Evolutionary conservation across 2,329 filamentous ascomycete genomes (phyloP).

Genomic region (Aureobasidium melanogenum): DNA sequence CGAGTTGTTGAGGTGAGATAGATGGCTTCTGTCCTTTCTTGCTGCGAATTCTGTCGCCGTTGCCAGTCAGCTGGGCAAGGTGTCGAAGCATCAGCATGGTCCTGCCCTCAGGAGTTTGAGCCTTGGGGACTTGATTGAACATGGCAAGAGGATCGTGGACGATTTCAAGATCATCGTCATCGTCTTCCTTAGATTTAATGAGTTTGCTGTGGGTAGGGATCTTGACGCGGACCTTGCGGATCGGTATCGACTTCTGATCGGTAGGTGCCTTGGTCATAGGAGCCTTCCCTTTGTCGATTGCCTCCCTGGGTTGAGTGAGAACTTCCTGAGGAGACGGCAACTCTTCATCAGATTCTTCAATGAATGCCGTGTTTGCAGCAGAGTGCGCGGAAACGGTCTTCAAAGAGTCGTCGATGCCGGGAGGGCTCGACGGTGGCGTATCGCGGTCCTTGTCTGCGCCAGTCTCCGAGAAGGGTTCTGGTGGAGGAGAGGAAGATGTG

Average conservation of each 20-base stretch:
- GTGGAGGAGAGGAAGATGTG: conserved; percentile 17
- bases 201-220: neutral
- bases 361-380: neutral
- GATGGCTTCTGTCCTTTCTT: conserved; percentile 49
- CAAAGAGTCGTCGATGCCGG: conserved; percentile 15
- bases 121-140: conserved; percentile 30
- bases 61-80: conserved; percentile 24
- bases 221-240: conserved; percentile 5
- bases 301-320: conserved; percentile 18
- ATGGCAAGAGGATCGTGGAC: conserved; percentile 29
- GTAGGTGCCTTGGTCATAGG: neutral
- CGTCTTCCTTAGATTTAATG: neutral
- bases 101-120: conserved; percentile 20
- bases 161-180: conserved; percentile 58
- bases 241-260: neutral
- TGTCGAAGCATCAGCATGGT: conserved; percentile 27
- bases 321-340: conserved; percentile 33
- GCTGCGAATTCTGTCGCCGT: conserved; percentile 39
- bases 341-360: conserved; percentile 26
- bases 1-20: conserved; percentile 63
- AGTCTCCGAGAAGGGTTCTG: conserved; percentile 56
- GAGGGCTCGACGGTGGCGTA: conserved; percentile 39
- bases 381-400: neutral
- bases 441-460: conserved; percentile 27
- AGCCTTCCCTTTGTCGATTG: conserved; percentile 15